These are phyloP conservation scores for Priceomyces melissophilus DNA, from an alignment of 805 yeast species.

Conservation along the genomic window DNA sequence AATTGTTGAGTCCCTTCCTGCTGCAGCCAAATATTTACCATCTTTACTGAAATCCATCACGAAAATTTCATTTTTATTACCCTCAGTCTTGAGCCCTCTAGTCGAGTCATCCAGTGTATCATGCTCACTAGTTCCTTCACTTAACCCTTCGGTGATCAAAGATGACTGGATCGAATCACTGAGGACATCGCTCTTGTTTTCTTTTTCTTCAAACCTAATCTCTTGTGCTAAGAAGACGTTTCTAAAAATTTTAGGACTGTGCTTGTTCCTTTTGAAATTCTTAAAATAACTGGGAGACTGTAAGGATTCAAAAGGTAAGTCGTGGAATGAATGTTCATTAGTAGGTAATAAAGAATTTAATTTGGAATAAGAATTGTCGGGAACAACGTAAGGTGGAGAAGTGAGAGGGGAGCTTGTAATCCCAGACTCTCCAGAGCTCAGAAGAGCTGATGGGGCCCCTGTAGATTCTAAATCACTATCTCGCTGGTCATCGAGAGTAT, in stretches of 20 bases:
- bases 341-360: constrained; percentile 2
- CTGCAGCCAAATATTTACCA: constrained; percentile 81
- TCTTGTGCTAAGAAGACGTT: constrained; percentile 68
- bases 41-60: constrained; percentile 69
- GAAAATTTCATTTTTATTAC: constrained; percentile 56
- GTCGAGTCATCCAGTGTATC: neutral
- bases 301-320: constrained; percentile 34
- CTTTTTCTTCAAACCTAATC: constrained; percentile 26
- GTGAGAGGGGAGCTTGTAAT: neutral
- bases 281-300: constrained; percentile 55
- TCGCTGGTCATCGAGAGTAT: constrained; percentile 9
- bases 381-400: neutral
- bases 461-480: constrained; percentile 3
- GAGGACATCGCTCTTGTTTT: constrained; percentile 2
- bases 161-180: neutral
- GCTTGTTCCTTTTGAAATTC: constrained; percentile 43
- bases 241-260: constrained; percentile 44
- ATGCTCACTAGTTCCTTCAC: neutral
- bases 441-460: constrained; percentile 1
- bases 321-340: constrained; percentile 21
- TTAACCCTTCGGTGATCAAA: constrained; percentile 1
- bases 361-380: neutral
- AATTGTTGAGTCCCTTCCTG: constrained; percentile 70
- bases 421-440: neutral
- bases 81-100: neutral